Evolutionary conservation across 495 filamentous ascomycete genomes (phyloP).

Genomic region (Tuber magnatum): DNA sequence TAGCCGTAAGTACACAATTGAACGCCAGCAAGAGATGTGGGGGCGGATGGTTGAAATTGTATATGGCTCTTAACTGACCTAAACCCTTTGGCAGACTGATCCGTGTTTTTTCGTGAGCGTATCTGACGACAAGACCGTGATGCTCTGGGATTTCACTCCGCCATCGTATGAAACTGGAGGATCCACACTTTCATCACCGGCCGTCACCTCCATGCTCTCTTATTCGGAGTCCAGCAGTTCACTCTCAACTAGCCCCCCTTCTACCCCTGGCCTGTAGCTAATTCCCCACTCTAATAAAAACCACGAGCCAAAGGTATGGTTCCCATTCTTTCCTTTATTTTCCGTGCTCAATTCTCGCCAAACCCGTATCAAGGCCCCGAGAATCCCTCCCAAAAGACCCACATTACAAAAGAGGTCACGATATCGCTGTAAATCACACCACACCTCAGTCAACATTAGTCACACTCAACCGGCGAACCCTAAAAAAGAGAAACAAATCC

Average conservation of each 20-base stretch:
- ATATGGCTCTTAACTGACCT: slow-evolving; percentile 15
- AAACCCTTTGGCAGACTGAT: slow-evolving; percentile 25
- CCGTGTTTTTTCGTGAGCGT: slow-evolving; percentile 33
- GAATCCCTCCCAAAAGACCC: background rate
- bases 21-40: background rate
- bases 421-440: background rate
- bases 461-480: background rate
- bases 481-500: background rate
- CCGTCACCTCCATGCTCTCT: slow-evolving; percentile 12
- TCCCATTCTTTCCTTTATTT: background rate
- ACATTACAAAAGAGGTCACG: background rate
- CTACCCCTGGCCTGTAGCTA: slow-evolving; percentile 13
- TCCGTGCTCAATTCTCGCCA: background rate
- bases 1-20: slow-evolving; percentile 22
- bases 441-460: background rate
- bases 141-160: slow-evolving; percentile 34
- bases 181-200: background rate
- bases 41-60: slow-evolving; percentile 4
- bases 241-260: slow-evolving; percentile 21
- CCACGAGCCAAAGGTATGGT: background rate
- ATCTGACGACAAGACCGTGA: slow-evolving; percentile 32
- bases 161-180: slow-evolving; percentile 8
- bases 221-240: slow-evolving; percentile 14
- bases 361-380: background rate
- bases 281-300: background rate